These are phyloP conservation scores for Coelastrella sp. DNA, from an alignment of 139 green algal genomes.

Conservation along the genomic window DNA sequence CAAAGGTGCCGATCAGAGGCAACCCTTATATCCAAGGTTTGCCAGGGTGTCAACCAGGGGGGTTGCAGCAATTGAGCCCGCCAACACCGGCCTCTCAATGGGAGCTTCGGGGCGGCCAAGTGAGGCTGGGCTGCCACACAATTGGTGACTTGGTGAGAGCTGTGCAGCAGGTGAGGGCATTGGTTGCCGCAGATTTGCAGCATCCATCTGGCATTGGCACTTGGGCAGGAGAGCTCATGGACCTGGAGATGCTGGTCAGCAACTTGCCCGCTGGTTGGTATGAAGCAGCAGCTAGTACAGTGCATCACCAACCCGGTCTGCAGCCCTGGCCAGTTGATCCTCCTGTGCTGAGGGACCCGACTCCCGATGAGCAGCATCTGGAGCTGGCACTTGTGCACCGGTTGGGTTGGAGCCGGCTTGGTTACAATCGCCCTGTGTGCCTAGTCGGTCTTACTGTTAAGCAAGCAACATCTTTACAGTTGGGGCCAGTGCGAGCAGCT, in stretches of 20 bases:
- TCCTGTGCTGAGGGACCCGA: neutral
- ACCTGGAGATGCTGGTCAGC: neutral
- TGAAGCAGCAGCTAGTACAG: neutral
- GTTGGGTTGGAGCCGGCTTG: neutral
- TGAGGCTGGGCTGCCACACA: neutral
- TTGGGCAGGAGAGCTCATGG: neutral
- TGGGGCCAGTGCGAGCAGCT: neutral
- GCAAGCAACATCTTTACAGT: neutral
- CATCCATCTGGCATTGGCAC: neutral
- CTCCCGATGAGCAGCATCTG: neutral
- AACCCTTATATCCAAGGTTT: neutral
- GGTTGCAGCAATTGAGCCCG: neutral
- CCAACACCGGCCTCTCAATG: neutral
- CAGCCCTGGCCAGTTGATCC: neutral
- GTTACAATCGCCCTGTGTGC: neutral
- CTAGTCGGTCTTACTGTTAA: neutral
- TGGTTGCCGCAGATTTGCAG: neutral
- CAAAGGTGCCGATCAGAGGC: neutral
- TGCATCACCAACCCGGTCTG: neutral
- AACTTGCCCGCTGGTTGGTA: neutral
- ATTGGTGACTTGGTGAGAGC: neutral
- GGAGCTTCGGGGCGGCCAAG: neutral
- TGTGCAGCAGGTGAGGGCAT: neutral
- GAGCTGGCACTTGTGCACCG: neutral
- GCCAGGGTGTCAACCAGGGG: neutral